Base-by-base conservation (phyloP, 441 rosid species). In the Aquilaria agallochum region DNA sequence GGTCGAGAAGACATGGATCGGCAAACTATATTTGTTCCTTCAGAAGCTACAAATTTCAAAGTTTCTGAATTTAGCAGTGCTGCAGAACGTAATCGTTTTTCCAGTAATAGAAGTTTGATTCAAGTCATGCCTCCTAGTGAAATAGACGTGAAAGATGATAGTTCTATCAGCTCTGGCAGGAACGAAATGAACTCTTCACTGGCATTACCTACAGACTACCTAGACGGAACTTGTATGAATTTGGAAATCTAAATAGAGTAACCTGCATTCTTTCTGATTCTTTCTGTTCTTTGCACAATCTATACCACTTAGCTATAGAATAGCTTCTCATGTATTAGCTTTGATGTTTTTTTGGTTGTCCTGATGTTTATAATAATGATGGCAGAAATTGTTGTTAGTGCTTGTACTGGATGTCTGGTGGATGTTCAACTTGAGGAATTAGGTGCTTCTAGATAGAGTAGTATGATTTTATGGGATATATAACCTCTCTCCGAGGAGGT, bases 201-300 rank as follows among this genome's bases (percentile, higher is more conserved):
- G 31, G 88, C 92, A 64, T 80, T 83, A 10, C 86, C 90, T 63
- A 66, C 74, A 59, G 77, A 70, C 72, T 80, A 63, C 72, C 82
- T 68, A 67, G 78, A 82, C 14, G 90, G 87, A 71, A 86, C 58
- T 50, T 73, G 98, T 95, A 87, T 63, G 97, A 79, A 60, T 64
- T 50, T 49, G 20, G 2, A 45, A 57, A 56, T 14, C 52, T 20
- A 50, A 46, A 45, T 20, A 32, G 15, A 48, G 14, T 40, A 36
- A 36, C 42, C 42, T 36, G 14, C 58, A 15, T 62, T 69, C 15
- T 40, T 4, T 40, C 9, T 40, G 4, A 3, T 36, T 36, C 42
- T 36, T 36, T 36, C 42, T 36, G 42, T 36, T 36, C 42, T 40
- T 40, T 40, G 45, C 45, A 40, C 45, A 7, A 40, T 40, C 45